Base-by-base conservation (phyloP, 2,329 filamentous ascomycete genomes). In the Phyllosticta citribraziliensis region DNA sequence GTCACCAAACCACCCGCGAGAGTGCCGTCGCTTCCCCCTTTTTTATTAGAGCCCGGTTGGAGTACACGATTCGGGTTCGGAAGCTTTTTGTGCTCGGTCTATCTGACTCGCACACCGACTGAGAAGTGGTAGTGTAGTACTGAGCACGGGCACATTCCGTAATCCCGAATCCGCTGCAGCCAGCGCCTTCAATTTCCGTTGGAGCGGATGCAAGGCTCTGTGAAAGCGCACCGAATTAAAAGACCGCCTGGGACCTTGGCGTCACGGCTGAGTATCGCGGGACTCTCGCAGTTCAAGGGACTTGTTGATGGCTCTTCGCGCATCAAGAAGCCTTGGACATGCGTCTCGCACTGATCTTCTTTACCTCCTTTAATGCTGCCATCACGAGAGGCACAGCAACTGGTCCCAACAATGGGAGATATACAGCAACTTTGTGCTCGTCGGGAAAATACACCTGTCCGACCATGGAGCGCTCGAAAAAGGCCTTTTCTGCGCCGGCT, bases 391-490 rank as follows among this genome's bases (percentile, higher is more conserved):
- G 94, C 12, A 97, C 93, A 4, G 89, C 91, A 51, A 97, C 86
- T 0, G 94, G 94, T 0, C 94, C 94, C 51, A 99, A 76, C 11
- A 99, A 77, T 1, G 94, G 94, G 67, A 99, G 76, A 72, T 99
- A 99, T 0, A 99, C 94, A 0, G 94, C 94, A 24, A 99, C 84
- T 75, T 97, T 99, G 74, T 99, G 94, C 76, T 99, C 94, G 70
- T 99, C 94, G 0, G 94, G 94, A 73, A 99, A 99, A 74, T 97
- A 99, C 2, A 97, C 87, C 76, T 97, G 94, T 0, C 92, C 94
- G 12, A 99, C 94, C 94, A 99, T 99, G 70, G 89, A 96, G 76
- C 96, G 96, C 75, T 99, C 94, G 67, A 99, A 99, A 75, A 99
- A 99, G 0, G 93, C 93, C 63, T 88, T 86, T 73, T 99, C 94